phyloP scores from a whole-genome alignment of 345 rosid genomes.

The Mallotus nudiflorus region DNA sequence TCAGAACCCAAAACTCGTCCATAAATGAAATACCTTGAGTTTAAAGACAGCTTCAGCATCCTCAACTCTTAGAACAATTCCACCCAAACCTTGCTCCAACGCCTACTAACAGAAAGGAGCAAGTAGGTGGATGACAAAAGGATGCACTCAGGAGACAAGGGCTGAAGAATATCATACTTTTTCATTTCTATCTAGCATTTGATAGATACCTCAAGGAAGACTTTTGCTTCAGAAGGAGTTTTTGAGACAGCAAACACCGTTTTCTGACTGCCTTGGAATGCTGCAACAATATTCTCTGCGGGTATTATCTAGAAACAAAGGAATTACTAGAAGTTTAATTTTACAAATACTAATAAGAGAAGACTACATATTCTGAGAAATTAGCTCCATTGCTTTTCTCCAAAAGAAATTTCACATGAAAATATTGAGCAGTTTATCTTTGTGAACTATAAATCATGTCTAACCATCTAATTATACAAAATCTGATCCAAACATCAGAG shows the following conservation, averaged over 20 bases:
- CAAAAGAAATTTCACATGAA: too few relatives aligned
- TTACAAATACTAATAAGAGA: not conserved
- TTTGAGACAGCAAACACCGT: conserved; percentile 72
- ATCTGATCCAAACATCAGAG: not conserved
- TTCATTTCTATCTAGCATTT: not conserved
- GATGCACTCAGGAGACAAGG: conserved; percentile 7
- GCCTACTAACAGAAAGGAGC: conserved; percentile 44
- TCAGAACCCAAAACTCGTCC: not conserved
- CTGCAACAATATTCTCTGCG: conserved; percentile 84
- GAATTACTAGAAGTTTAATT: not conserved
- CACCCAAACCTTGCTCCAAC: conserved; percentile 80
- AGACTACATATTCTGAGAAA: not conserved
- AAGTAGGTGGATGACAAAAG: not conserved
- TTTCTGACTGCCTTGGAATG: conserved; percentile 71
- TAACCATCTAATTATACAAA: not conserved
- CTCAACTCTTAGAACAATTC: conserved; percentile 64
- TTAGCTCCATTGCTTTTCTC: not conserved
- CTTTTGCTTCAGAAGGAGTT: conserved; percentile 58
- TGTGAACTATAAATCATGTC: not conserved
- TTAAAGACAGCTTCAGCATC: conserved; percentile 61
- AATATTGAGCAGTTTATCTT: not conserved
- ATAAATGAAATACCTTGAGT: conserved; percentile 52
- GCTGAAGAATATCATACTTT: not conserved
- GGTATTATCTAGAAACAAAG: conserved; percentile 58
- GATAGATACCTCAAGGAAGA: conserved; percentile 66